Evolutionary conservation across 106 monocot species (phyloP), one percentile per base, ranked within the genome.

Genomic region (Platanthera guangdongensis): DNA sequence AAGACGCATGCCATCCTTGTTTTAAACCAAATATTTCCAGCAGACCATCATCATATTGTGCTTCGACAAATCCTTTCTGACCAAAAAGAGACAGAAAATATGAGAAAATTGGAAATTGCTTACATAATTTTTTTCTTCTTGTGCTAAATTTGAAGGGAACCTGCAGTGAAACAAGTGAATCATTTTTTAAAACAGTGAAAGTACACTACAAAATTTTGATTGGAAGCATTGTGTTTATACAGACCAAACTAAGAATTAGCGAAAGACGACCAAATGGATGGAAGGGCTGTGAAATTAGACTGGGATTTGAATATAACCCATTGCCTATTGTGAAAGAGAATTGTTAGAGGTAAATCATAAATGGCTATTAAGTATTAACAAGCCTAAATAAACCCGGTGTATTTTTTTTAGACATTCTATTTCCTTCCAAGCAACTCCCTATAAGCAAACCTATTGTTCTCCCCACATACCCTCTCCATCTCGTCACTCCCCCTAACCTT

Each of bases 1-100:
- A 86, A 19, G 93, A 88, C 62, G 97, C 97, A 85, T 97, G 97
- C 97, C 97, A 97, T 50, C 97, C 93, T 88, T 96, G 95, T 83
- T 96, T 96, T 45, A 96, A 80, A 68, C 95, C 95, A 77, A 96
- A 87, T n/a, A 96, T 96, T 82, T 96, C 95, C 59, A 96, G 80
- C 74, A 93, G 85, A 46, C 97, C 97, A 87, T 93, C 97, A 83
- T 97, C 97, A 45, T 76, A 77, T 80, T 94, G 93, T 19, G 93
- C 97, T 78, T 93, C 91, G 14, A 94, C 87, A 85, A 97, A 94
- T 15, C 97, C 97, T 90, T 73, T 91, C 97, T 97, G 63, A 51
- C 73, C 46, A 73, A 62, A 71, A 53, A 22, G 0, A 22, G 1
- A 6, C 50, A 51, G 4, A 72, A 51, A 21, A 14, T 4, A 67